These are phyloP conservation scores for Schizopora paradoxa DNA, from an alignment of 1,284 basidiomycete species.

Conservation along the genomic window DNA sequence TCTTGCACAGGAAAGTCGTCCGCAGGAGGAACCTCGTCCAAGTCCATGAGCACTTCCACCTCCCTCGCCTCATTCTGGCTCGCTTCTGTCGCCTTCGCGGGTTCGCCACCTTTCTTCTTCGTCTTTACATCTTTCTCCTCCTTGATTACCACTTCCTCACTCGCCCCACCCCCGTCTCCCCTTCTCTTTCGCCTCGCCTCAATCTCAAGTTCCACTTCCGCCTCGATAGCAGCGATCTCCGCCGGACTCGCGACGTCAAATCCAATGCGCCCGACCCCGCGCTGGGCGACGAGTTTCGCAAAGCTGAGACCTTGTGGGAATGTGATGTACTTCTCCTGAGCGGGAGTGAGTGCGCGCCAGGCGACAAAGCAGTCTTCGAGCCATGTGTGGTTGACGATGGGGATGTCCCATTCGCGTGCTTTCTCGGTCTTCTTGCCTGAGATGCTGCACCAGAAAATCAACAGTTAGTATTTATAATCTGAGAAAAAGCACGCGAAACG, in stretches of 20 bases:
- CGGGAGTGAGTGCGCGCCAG: conserved; percentile 65
- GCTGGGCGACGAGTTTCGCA: conserved; percentile 49
- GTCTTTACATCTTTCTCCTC: conserved; percentile 10
- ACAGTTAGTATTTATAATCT: conserved; percentile 1
- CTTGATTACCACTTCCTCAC: no score
- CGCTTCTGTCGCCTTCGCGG: conserved; percentile 15
- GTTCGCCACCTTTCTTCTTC: conserved; percentile 9
- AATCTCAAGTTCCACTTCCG: conserved; percentile 10
- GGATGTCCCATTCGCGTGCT: conserved; percentile 75
- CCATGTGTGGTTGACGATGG: conserved; percentile 85
- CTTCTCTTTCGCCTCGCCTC: no score
- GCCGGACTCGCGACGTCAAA: conserved; percentile 27
- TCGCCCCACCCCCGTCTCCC: no score
- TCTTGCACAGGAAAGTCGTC: background rate
- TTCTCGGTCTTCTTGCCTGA: conserved; percentile 70
- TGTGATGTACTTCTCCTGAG: conserved; percentile 56
- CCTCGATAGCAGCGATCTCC: conserved; percentile 27
- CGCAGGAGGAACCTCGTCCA: conserved; percentile 7
- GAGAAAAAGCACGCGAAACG: conserved; percentile 25
- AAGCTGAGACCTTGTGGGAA: conserved; percentile 69
- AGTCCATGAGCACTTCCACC: conserved; percentile 5
- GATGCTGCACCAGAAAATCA: conserved; percentile 36
- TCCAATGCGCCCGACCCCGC: conserved; percentile 37
- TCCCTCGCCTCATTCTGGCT: conserved; percentile 19
- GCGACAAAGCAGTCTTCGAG: conserved; percentile 81